Base-by-base conservation (phyloP, 306 rosid species). In the Sophora flavescens region DNA sequence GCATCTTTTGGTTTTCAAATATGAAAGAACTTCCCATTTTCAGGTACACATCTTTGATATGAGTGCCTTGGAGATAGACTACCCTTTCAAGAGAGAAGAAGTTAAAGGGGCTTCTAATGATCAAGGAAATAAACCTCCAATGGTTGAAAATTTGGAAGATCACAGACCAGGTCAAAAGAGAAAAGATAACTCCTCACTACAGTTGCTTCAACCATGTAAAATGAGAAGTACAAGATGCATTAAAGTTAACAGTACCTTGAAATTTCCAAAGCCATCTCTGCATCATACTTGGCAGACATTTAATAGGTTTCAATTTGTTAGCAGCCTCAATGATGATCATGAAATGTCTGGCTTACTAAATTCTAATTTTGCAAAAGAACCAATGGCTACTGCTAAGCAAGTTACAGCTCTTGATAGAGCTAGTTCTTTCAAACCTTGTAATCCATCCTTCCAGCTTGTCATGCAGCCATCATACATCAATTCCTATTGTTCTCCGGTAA, bases 1-100 rank as follows among this genome's bases (percentile, higher is more conserved):
- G 0, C 68, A 76, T 22, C 28, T 85, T 13, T 8, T 82, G 39
- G 51, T 78, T 35, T 79, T 82, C n/a, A 26, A 33, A 63, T 85
- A 52, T 30, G 42, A 57, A 48, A 18, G 3, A 22, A 18, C 3
- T 22, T 65, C 64, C 1, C 22, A n/a, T n/a, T 66, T 80, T 44
- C 12, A 18, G 3, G 75, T 80, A 4, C 4, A 17, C 0, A 73
- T 80, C 17, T 32, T 80, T 58, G 63, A 73, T 50, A 33, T 0
- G 6, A 73, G 38, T 73, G 68, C 57, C 7, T 8, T 44, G 7
- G 79, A 73, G 50, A 73, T 73, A 45, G 48, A 45, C 0, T 65
- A 80, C 12, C 62, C 68, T 13, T 45, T 16, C 14, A 8, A 56
- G 52, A 33, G 6, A 16, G 14, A 0, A 50, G 16, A 42, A 4